These are phyloP conservation scores for Fusarium duplospermum DNA, from an alignment of 2,329 filamentous ascomycete species.

Conservation along the genomic window DNA sequence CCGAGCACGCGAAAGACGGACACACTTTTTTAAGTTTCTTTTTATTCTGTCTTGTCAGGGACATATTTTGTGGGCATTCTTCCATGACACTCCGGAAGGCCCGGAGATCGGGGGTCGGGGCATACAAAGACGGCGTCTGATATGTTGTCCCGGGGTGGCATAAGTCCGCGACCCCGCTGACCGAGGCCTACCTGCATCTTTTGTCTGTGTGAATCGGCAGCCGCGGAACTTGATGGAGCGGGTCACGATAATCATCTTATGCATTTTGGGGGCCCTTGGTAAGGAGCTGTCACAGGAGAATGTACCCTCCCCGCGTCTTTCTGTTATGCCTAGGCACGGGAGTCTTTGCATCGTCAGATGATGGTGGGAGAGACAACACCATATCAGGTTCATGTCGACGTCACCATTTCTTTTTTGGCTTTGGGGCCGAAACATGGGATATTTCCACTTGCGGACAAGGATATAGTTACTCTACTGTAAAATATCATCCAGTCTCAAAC, in stretches of 20 bases:
- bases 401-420: not conserved
- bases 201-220: not conserved
- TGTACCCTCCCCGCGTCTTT: not conserved
- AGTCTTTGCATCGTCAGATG: constrained; percentile 14
- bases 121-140: not conserved
- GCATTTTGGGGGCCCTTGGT: not conserved
- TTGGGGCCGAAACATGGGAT: not conserved
- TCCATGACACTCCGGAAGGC: constrained; percentile 5
- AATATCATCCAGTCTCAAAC: too few relatives aligned
- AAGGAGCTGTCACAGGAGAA: not conserved
- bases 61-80: not conserved
- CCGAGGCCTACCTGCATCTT: not conserved
- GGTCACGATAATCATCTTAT: not conserved
- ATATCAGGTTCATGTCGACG: constrained; percentile 29
- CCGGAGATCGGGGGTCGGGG: constrained; percentile 18
- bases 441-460: not conserved
- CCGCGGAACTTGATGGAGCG: not conserved
- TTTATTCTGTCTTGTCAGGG: not conserved
- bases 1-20: not conserved
- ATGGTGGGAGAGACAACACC: constrained; percentile 38
- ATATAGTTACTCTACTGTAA: too few relatives aligned
- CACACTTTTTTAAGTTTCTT: not conserved
- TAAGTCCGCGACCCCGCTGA: constrained; percentile 18
- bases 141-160: constrained; percentile 1
- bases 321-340: not conserved